These are phyloP conservation scores for Alternaria alternata DNA, from an alignment of 2,329 filamentous ascomycete genomes.

Conservation along the genomic window DNA sequence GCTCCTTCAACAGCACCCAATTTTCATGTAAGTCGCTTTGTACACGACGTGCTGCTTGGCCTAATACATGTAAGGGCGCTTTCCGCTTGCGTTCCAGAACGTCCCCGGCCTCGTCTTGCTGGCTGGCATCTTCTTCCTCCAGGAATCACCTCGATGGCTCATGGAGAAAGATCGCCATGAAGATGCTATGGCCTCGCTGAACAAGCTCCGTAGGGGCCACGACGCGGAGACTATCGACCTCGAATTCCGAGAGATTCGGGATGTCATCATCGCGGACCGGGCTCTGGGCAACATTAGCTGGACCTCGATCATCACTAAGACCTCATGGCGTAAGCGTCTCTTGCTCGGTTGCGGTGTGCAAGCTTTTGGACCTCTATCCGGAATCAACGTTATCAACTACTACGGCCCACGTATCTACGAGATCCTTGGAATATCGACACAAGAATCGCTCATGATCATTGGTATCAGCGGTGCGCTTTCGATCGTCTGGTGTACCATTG, in stretches of 20 bases:
- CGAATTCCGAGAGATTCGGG: conserved; percentile 34
- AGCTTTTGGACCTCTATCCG: conserved; percentile 59
- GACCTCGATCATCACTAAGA: conserved; percentile 54
- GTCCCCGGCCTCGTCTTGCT: conserved; percentile 55
- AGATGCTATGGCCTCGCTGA: conserved; percentile 46
- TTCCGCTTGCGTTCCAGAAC: conserved; percentile 55
- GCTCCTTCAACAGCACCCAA: conserved; percentile 34
- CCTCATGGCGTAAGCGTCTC: conserved; percentile 57
- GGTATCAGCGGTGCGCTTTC: conserved; percentile 61
- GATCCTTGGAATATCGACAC: conserved; percentile 55
- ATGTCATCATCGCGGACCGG: conserved; percentile 32
- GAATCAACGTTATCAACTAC: conserved; percentile 55
- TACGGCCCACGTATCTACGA: conserved; percentile 55
- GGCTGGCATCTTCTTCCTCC: conserved; percentile 59
- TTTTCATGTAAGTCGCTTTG: conserved; percentile 29
- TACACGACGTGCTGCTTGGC: neutral
- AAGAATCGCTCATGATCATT: conserved; percentile 60
- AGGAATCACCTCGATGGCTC: conserved; percentile 69
- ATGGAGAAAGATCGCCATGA: conserved; percentile 63
- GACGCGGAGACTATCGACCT: conserved; percentile 30
- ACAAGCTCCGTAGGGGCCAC: conserved; percentile 28
- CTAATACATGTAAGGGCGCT: conserved; percentile 33
- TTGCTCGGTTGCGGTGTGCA: conserved; percentile 60
- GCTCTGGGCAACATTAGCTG: conserved; percentile 50
- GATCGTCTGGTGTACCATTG: conserved; percentile 57